These are phyloP conservation scores for Clitopilus passeckerianus DNA, from an alignment of 768 basidiomycete species.

Conservation along the genomic window DNA sequence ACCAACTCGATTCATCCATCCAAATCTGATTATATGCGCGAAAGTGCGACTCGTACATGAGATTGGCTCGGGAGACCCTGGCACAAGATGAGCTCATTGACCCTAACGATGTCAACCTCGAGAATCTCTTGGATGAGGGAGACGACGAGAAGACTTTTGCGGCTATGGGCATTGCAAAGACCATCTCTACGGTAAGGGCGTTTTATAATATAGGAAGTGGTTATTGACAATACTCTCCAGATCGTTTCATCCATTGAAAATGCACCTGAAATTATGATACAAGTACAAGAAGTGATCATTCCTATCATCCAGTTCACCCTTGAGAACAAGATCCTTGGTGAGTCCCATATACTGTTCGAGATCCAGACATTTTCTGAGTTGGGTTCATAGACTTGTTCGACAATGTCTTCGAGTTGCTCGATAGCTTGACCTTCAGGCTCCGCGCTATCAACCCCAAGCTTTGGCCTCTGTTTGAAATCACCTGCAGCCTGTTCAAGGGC, in stretches of 20 bases:
- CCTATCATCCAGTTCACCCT: conserved; percentile 76
- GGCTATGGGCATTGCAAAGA: conserved; percentile 85
- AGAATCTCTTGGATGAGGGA: conserved; percentile 44
- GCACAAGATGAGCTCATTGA: conserved; percentile 45
- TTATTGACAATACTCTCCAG: conserved; percentile 25
- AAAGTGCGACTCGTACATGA: conserved; percentile 80
- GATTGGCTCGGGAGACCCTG: conserved; percentile 68
- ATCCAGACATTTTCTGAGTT: too few relatives aligned
- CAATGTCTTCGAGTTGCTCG: conserved; percentile 82
- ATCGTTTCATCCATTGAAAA: conserved; percentile 72
- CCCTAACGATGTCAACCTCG: conserved; percentile 47
- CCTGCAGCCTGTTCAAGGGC: conserved; percentile 76
- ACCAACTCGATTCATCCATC: neutral
- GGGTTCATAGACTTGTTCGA: conserved; percentile 69
- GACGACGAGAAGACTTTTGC: conserved; percentile 86
- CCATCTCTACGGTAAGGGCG: conserved; percentile 64
- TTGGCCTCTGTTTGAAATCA: conserved; percentile 86
- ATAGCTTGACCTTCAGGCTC: conserved; percentile 79
- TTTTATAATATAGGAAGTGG: neutral
- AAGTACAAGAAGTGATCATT: conserved; percentile 78
- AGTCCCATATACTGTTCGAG: neutral
- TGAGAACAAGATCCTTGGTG: conserved; percentile 74
- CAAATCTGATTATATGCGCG: neutral
- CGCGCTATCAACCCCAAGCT: conserved; percentile 71
- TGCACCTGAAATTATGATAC: conserved; percentile 66